These are phyloP conservation scores for Trichocladium uniseriatum DNA, from an alignment of 495 filamentous ascomycete species.

Conservation along the genomic window DNA sequence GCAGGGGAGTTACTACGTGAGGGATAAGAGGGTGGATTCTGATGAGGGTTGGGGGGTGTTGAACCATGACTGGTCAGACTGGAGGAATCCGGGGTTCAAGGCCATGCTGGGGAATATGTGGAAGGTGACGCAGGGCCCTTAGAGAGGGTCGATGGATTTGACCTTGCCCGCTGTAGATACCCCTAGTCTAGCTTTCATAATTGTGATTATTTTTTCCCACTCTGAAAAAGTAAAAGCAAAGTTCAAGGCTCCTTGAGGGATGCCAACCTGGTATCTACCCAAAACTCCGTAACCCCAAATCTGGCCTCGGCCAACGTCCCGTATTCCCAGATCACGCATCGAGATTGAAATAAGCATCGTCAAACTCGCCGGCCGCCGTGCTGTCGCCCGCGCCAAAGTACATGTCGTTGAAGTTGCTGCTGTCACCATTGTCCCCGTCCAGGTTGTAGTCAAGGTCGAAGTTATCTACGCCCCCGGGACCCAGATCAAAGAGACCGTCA, in stretches of 20 bases:
- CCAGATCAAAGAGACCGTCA: constrained; percentile 33
- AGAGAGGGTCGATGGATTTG: no score
- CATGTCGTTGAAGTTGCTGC: constrained; percentile 38
- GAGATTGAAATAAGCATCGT: constrained; percentile 23
- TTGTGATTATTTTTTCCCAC: no score
- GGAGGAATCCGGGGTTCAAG: constrained; percentile 35
- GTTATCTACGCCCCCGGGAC: constrained; percentile 23
- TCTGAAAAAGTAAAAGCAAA: no score
- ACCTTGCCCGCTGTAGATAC: no score
- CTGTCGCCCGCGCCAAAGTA: constrained; percentile 30
- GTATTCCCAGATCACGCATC: background rate
- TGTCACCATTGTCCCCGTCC: constrained; percentile 21
- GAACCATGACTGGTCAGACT: constrained; percentile 33
- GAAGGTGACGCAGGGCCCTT: constrained; percentile 36
- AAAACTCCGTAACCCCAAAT: background rate
- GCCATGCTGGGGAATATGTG: constrained; percentile 32
- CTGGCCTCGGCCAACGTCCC: background rate
- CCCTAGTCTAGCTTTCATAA: no score
- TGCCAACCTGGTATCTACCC: background rate
- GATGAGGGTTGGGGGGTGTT: constrained; percentile 41
- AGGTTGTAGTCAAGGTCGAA: constrained; percentile 31
- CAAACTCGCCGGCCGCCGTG: constrained; percentile 26
- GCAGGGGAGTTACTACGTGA: constrained; percentile 42
- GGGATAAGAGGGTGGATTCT: constrained; percentile 31
- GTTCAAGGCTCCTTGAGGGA: no score